phyloP scores from a whole-genome alignment of 2,329 filamentous ascomycete species.

The Colletotrichum filicis region DNA sequence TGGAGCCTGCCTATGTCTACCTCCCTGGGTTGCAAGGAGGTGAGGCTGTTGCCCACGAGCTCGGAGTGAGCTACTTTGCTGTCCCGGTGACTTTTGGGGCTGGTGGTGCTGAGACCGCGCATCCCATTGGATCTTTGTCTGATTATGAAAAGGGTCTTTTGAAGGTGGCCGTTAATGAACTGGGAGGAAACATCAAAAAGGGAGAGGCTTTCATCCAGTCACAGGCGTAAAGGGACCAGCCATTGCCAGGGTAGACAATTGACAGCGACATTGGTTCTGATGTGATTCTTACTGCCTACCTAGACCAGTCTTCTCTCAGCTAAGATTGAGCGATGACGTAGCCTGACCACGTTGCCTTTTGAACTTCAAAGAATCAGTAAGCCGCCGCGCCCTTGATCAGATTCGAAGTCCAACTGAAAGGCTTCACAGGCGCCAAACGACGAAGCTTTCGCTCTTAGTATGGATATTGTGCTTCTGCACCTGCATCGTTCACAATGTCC shows the following conservation, averaged over 20 bases:
- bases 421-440: neutral
- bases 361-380: too few relatives aligned
- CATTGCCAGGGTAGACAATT: neutral
- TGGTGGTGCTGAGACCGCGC: neutral
- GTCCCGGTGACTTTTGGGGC: conserved; percentile 11
- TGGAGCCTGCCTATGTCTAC: conserved; percentile 69
- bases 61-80: conserved; percentile 69
- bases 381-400: too few relatives aligned
- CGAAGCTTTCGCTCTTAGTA: neutral
- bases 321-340: neutral
- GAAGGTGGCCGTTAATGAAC: neutral
- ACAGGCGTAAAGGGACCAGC: neutral
- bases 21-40: conserved; percentile 78
- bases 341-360: too few relatives aligned
- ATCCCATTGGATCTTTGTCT: neutral
- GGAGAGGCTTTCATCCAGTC: neutral
- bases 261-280: neutral
- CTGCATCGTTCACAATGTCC: conserved; percentile 18
- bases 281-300: neutral
- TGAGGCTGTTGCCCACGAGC: conserved; percentile 65
- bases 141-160: neutral
- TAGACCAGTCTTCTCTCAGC: neutral
- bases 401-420: neutral
- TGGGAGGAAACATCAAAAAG: conserved; percentile 11
- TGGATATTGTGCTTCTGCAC: neutral